A percentile compares a stretch with the other conserved stretches of the same genome.
These are phyloP conservation scores for Phytophthora tentaculata DNA, from an alignment of 352 stramenopile species.

Conservation along the genomic window DNA sequence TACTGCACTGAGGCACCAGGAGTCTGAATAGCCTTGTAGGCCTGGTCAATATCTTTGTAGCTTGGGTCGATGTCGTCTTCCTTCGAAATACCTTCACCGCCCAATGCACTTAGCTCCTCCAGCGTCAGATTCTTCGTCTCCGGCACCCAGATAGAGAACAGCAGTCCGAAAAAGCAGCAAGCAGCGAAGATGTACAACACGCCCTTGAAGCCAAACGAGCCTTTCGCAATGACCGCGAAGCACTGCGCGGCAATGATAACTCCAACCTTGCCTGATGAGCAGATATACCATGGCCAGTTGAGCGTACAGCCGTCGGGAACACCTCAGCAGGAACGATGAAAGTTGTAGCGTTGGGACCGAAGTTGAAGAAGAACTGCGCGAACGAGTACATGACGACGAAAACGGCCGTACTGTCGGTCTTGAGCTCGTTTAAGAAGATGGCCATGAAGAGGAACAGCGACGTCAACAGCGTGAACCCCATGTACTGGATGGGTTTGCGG, in stretches of 20 bases:
- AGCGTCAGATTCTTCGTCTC: constrained; percentile 61
- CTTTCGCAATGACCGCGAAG: constrained; percentile 53
- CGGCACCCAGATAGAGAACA: constrained; percentile 60
- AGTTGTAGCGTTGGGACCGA: constrained; percentile 80
- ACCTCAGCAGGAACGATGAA: constrained; percentile 89
- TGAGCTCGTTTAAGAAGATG: constrained; percentile 54
- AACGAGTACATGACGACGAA: constrained; percentile 65
- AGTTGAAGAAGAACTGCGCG: constrained; percentile 71
- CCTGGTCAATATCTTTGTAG: constrained; percentile 20
- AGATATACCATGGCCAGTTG: constrained; percentile 84
- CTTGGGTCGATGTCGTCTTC: constrained; percentile 15
- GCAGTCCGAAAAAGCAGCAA: constrained; percentile 52
- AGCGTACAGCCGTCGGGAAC: constrained; percentile 83
- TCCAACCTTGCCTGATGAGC: constrained; percentile 75
- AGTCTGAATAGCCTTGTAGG: constrained; percentile 18
- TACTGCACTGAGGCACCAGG: constrained; percentile 11
- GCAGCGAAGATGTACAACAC: constrained; percentile 56
- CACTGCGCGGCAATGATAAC: constrained; percentile 60
- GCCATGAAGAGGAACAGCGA: constrained; percentile 58
- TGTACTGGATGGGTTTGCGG: constrained; percentile 67
- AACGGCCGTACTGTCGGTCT: constrained; percentile 35
- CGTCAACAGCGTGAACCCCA: constrained; percentile 53
- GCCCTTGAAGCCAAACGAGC: constrained; percentile 50
- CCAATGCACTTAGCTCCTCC: constrained; percentile 45
- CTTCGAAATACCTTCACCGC: constrained; percentile 11